phyloP scores from a whole-genome alignment of 2,329 filamentous ascomycete genomes.

The Sclerotinia nivalis region DNA sequence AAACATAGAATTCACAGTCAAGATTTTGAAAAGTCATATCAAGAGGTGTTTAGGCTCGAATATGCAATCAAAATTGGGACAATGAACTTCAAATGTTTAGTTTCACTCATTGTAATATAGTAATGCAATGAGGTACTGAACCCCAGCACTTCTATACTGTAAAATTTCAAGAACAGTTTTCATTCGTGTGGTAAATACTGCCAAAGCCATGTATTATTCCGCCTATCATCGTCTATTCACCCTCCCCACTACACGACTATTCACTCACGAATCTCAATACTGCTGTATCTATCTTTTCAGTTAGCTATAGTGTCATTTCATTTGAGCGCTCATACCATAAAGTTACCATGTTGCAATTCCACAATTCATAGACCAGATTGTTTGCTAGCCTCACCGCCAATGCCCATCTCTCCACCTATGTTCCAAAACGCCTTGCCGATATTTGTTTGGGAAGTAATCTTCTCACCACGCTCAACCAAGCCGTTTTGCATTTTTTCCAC shows the following conservation, averaged over 20 bases:
- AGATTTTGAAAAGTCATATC: not conserved
- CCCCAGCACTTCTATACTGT: not conserved
- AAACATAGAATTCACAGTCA: not conserved
- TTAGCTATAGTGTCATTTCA: no score
- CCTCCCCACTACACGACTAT: no score
- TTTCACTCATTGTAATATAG: not conserved
- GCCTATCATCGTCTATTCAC: no score
- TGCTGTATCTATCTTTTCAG: no score
- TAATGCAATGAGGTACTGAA: not conserved
- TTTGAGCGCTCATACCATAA: not conserved
- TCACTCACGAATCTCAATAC: no score
- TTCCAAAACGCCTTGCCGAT: not conserved
- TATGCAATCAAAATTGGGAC: no score
- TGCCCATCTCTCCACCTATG: not conserved
- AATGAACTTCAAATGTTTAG: not conserved
- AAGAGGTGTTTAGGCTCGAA: not conserved
- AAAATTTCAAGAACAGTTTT: not conserved
- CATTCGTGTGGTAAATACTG: not conserved
- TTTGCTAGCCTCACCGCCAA: not conserved
- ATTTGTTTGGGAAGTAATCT: no score
- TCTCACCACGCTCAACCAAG: rapidly evolving
- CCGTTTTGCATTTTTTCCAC: rapidly evolving
- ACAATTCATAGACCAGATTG: not conserved
- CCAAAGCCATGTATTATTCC: not conserved
- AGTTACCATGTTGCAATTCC: not conserved